A percentile compares a stretch with the other conserved stretches of the same genome.
These are phyloP conservation scores for Myotisia sp. DNA, from an alignment of 2,329 filamentous ascomycete species.

Conservation along the genomic window DNA sequence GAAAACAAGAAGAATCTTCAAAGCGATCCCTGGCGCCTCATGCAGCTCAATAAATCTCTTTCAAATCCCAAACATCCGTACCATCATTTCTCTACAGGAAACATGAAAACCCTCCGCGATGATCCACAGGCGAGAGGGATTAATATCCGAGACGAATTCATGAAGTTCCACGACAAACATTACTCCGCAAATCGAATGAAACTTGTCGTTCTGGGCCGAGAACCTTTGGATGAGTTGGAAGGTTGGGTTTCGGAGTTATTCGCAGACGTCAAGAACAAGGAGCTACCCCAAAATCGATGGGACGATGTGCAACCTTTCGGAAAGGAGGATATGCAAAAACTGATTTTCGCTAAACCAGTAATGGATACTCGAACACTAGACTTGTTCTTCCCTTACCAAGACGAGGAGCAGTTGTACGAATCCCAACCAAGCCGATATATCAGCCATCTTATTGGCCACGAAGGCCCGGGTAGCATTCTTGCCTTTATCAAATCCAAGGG, in stretches of 20 bases:
- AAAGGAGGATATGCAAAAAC: conserved; percentile 48
- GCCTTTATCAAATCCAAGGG: conserved; percentile 80
- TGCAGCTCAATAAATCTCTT: conserved; percentile 78
- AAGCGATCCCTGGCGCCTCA: conserved; percentile 72
- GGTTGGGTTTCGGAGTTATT: conserved; percentile 76
- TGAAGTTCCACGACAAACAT: conserved; percentile 75
- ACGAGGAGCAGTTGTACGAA: conserved; percentile 67
- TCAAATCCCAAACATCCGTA: conserved; percentile 79
- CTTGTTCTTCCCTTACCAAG: conserved; percentile 69
- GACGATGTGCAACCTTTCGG: conserved; percentile 47
- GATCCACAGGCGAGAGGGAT: conserved; percentile 64
- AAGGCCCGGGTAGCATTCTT: conserved; percentile 83
- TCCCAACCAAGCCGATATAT: conserved; percentile 75
- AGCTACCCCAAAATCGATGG: conserved; percentile 55
- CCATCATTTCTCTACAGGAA: conserved; percentile 84
- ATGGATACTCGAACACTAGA: conserved; percentile 73
- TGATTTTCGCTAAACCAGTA: conserved; percentile 79
- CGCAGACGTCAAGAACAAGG: conserved; percentile 65
- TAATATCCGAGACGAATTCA: conserved; percentile 79
- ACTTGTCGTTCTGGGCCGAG: conserved; percentile 69
- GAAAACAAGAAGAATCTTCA: conserved; percentile 98
- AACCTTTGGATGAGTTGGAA: conserved; percentile 68
- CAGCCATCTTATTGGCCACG: conserved; percentile 78
- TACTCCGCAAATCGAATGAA: conserved; percentile 95
- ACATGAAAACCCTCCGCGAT: conserved; percentile 71